phyloP scores from a whole-genome alignment of 2,329 filamentous ascomycete genomes.

The Colletotrichum truncatum region DNA sequence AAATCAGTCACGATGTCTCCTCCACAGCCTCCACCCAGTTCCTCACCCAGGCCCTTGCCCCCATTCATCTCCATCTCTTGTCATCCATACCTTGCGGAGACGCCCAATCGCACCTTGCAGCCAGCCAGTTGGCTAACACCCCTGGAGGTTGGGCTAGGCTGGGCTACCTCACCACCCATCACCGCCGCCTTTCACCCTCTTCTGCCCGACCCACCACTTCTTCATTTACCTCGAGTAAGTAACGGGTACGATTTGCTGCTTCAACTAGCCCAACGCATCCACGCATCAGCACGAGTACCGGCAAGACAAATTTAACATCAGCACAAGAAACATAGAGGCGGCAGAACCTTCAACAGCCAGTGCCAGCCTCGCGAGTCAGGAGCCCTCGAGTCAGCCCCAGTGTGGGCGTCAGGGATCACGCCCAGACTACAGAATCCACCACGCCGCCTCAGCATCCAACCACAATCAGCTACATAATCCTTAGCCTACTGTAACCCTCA shows the following conservation, averaged over 20 bases:
- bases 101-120: constrained; percentile 15
- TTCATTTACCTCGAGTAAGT: neutral
- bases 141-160: constrained; percentile 8
- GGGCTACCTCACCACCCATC: neutral
- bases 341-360: neutral
- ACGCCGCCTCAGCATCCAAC: constrained; percentile 23
- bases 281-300: neutral
- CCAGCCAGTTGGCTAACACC: constrained; percentile 16
- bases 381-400: constrained; percentile 22
- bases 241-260: neutral
- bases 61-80: neutral
- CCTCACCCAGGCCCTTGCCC: constrained; percentile 5
- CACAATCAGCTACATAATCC: constrained; percentile 26
- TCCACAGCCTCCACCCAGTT: constrained; percentile 17
- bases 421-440: constrained; percentile 7
- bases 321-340: neutral
- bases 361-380: constrained; percentile 29
- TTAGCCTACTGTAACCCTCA: constrained; percentile 27
- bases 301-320: neutral
- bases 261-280: neutral
- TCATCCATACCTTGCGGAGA: constrained; percentile 18
- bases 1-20: neutral
- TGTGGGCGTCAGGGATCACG: constrained; percentile 25
- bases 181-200: neutral
- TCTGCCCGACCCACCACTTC: neutral